Evolutionary conservation across 306 rosid species (phyloP).

Genomic region (Cicer pinnatifidum): DNA sequence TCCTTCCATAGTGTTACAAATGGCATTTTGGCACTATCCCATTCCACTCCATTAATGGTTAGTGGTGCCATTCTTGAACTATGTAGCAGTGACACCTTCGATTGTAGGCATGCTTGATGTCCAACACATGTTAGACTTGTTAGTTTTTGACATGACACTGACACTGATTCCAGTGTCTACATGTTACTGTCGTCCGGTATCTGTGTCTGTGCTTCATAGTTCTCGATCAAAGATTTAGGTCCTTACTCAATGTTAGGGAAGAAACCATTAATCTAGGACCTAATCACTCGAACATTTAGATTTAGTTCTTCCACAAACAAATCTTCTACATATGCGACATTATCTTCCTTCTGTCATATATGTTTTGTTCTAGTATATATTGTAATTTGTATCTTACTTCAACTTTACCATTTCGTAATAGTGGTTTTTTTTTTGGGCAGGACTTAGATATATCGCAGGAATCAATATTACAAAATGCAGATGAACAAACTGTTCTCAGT

Average conservation of each 20-base stretch:
- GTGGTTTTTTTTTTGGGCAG: slow-evolving; percentile 51
- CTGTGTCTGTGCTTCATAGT: too few species aligned
- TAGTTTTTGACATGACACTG: too few species aligned
- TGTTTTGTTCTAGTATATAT: slow-evolving; percentile 8
- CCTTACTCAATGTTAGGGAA: slow-evolving; percentile 20
- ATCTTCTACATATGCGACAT: slow-evolving; percentile 1
- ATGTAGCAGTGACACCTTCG: too few species aligned
- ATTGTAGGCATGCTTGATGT: too few species aligned
- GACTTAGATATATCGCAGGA: slow-evolving; percentile 90
- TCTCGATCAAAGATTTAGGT: slow-evolving; percentile 14
- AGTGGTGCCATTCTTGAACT: background rate
- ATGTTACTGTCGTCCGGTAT: too few species aligned
- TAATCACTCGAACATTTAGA: slow-evolving; percentile 14
- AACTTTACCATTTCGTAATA: slow-evolving; percentile 39
- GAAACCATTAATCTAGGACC: slow-evolving; percentile 5
- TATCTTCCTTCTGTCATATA: slow-evolving; percentile 1
- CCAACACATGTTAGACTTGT: too few species aligned
- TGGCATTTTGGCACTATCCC: slow-evolving; percentile 26
- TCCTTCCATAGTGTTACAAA: background rate
- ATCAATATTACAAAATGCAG: slow-evolving; percentile 76
- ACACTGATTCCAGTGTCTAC: too few species aligned
- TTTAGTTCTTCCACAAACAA: slow-evolving; percentile 10
- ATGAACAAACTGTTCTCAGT: slow-evolving; percentile 95
- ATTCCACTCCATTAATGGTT: background rate
- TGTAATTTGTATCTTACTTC: slow-evolving; percentile 30